These are phyloP conservation scores for Ammopiptanthus mongolicus DNA, from an alignment of 306 rosid genomes.

Conservation along the genomic window DNA sequence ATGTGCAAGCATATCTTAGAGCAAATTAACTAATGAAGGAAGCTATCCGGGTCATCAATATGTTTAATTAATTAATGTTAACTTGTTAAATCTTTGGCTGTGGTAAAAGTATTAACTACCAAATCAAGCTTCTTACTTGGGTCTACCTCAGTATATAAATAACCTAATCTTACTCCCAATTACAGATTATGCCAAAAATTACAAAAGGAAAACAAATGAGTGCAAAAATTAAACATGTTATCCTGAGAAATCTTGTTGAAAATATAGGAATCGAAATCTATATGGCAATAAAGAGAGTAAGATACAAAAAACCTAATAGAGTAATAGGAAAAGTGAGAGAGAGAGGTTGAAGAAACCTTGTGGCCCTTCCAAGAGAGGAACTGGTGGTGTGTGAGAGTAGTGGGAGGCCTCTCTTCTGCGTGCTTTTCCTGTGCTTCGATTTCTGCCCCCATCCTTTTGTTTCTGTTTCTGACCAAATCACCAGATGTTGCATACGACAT, in stretches of 20 bases:
- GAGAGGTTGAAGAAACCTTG: slow-evolving; percentile 41
- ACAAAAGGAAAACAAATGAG: background rate
- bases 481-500: too few species aligned
- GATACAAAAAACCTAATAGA: too few species aligned
- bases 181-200: background rate
- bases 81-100: background rate
- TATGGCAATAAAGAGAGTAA: background rate
- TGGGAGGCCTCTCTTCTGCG: slow-evolving; percentile 28
- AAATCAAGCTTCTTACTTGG: background rate
- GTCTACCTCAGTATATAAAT: background rate
- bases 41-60: background rate
- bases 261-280: background rate
- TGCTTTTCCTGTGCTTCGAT: slow-evolving; percentile 22
- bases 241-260: background rate
- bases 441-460: slow-evolving; percentile 46
- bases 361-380: slow-evolving; percentile 84
- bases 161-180: background rate
- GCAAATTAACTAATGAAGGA: background rate
- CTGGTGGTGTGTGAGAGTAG: slow-evolving; percentile 41
- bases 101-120: background rate
- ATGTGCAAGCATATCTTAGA: background rate
- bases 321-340: background rate
- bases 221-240: background rate
- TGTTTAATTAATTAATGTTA: background rate
- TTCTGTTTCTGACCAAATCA: too few species aligned